Conservation (phyloP, 73 alveolate species). For the Tetrahymena elliotti region DNA sequence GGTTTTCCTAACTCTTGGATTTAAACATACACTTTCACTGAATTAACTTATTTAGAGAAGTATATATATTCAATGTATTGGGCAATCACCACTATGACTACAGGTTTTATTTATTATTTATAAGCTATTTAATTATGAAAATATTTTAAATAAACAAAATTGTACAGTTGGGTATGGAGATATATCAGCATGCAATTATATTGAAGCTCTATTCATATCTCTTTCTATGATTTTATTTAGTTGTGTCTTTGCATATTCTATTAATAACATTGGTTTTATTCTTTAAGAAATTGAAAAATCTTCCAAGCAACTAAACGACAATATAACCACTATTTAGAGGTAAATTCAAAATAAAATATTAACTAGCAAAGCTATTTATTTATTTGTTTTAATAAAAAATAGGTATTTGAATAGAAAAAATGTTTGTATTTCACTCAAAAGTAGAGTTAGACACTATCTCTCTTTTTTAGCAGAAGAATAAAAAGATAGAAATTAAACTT, state of each 20-base stretch:
- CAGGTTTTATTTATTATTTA: background rate
- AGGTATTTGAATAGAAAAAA: background rate
- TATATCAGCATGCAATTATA: background rate
- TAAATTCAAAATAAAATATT: no score
- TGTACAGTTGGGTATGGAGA: background rate
- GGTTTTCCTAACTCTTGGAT: background rate
- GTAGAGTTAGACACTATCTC: background rate
- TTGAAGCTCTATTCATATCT: background rate
- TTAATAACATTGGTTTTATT: background rate
- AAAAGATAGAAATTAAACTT: background rate
- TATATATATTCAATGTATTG: background rate
- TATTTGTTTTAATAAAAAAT: no score
- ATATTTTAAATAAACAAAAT: background rate
- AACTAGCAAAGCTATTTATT: no score
- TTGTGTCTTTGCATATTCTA: background rate
- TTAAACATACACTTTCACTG: background rate
- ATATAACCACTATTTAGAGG: background rate
- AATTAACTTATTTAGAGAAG: background rate
- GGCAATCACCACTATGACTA: background rate
- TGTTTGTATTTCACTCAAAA: background rate
- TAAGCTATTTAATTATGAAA: background rate
- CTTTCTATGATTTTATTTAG: background rate
- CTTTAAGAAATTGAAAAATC: background rate
- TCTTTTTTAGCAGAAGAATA: background rate
- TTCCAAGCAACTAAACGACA: background rate